Conservation (phyloP, 352 stramenopile species). For the Globisporangium orthogonon region DNA sequence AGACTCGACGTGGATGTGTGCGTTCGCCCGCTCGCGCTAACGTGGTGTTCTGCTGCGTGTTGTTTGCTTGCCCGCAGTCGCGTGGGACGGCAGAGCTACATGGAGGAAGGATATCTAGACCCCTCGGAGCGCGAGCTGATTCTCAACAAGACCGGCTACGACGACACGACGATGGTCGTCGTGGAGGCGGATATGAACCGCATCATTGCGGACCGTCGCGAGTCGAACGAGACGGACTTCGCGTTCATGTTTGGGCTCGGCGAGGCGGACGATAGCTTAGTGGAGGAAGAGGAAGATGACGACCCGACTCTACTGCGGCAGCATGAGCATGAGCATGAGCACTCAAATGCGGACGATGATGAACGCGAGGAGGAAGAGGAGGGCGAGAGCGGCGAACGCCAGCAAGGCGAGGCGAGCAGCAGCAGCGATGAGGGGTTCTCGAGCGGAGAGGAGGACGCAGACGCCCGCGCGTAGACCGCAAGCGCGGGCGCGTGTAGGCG, state of each 20-base stretch:
- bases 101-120: slow-evolving; percentile 83
- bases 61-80: slow-evolving; percentile 21
- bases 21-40: not conserved
- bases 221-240: slow-evolving; percentile 82
- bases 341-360: slow-evolving; percentile 23
- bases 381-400: slow-evolving; percentile 12
- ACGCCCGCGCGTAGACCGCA: slow-evolving; percentile 1
- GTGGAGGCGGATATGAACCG: slow-evolving; percentile 79
- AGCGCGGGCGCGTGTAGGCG: not conserved
- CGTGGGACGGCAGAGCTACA: slow-evolving; percentile 75
- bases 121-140: slow-evolving; percentile 69
- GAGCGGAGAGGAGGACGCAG: slow-evolving; percentile 10
- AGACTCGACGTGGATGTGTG: not conserved
- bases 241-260: slow-evolving; percentile 65
- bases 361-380: slow-evolving; percentile 15
- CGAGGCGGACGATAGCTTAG: slow-evolving; percentile 22
- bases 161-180: slow-evolving; percentile 56
- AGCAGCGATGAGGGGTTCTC: slow-evolving; percentile 9
- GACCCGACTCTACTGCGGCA: slow-evolving; percentile 8
- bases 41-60: not conserved
- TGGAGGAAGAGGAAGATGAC: slow-evolving; percentile 26
- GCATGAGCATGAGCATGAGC: slow-evolving; percentile 19
- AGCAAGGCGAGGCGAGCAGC: not conserved
- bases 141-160: slow-evolving; percentile 71
- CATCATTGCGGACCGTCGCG: slow-evolving; percentile 72